Evolutionary conservation across 345 rosid genomes (phyloP).

Genomic region (Gossypium thurberi): DNA sequence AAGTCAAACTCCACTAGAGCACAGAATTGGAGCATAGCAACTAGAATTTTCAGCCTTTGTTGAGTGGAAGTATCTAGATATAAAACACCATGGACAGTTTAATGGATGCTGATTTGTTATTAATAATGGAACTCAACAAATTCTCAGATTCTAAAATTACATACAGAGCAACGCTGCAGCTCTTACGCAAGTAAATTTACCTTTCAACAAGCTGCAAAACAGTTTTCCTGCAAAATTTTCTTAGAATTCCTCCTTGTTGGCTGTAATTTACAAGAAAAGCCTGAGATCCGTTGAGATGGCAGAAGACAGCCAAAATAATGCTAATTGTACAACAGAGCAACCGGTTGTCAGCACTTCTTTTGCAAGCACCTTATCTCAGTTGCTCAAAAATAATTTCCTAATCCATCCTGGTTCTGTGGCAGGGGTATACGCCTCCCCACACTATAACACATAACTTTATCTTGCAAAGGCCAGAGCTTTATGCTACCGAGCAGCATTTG

Average conservation of each 20-base stretch:
- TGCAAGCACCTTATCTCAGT: constrained; percentile 28
- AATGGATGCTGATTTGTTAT: constrained; percentile 59
- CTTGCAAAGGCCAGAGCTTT: constrained; percentile 30
- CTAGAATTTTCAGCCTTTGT: not conserved
- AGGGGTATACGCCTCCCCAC: constrained; percentile 25
- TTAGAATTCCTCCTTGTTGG: constrained; percentile 38
- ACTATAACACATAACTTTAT: constrained; percentile 28
- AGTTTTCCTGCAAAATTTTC: constrained; percentile 72
- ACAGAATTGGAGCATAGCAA: not conserved
- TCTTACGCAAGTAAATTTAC: constrained; percentile 54
- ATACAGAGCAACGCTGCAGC: constrained; percentile 64
- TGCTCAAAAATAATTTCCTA: constrained; percentile 34
- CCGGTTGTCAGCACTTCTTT: constrained; percentile 26
- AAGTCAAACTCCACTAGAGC: constrained; percentile 3
- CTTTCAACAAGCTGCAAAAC: constrained; percentile 61
- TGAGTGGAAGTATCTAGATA: not conserved
- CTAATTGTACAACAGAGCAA: constrained; percentile 52
- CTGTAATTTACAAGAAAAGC: constrained; percentile 48
- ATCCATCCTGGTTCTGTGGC: constrained; percentile 37
- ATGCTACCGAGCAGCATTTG: constrained; percentile 29
- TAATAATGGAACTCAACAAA: constrained; percentile 64
- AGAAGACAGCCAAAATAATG: constrained; percentile 31
- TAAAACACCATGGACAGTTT: constrained; percentile 21
- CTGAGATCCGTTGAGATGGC: constrained; percentile 32
- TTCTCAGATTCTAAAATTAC: constrained; percentile 60